Evolutionary conservation across 2,329 filamentous ascomycete genomes (phyloP).

Genomic region (Penicillium digitatum): DNA sequence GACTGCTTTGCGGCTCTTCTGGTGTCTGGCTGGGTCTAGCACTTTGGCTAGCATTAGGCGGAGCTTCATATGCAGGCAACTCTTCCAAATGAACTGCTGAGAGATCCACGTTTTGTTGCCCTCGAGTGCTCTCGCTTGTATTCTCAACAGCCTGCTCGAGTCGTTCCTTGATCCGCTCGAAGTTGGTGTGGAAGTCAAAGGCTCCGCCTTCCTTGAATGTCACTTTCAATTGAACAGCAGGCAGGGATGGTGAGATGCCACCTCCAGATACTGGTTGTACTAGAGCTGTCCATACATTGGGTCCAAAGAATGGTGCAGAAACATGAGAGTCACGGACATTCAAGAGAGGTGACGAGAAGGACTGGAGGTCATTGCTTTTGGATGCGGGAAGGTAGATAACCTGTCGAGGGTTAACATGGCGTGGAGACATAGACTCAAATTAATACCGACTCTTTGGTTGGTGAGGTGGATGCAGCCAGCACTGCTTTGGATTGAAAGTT

Average conservation of each 20-base stretch:
- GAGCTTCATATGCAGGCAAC: slow-evolving; percentile 78
- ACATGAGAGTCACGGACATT: slow-evolving; percentile 84
- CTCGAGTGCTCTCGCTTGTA: slow-evolving; percentile 38
- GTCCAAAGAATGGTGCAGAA: slow-evolving; percentile 84
- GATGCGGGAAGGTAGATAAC: slow-evolving; percentile 80
- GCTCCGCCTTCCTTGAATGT: slow-evolving; percentile 95
- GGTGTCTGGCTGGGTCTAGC: slow-evolving; percentile 8
- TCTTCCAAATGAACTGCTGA: slow-evolving; percentile 75
- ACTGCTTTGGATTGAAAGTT: slow-evolving; percentile 68
- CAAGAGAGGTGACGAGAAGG: slow-evolving; percentile 83
- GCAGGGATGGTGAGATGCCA: slow-evolving; percentile 69
- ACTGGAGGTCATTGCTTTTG: slow-evolving; percentile 67
- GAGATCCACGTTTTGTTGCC: slow-evolving; percentile 51
- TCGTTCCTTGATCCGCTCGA: slow-evolving; percentile 79
- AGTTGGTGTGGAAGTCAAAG: slow-evolving; percentile 79
- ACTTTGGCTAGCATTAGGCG: slow-evolving; percentile 34
- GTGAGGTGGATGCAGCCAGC: slow-evolving; percentile 75
- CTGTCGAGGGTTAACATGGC: slow-evolving; percentile 45
- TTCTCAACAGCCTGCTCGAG: slow-evolving; percentile 72
- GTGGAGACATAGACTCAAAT: slow-evolving; percentile 9
- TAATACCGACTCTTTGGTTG: slow-evolving; percentile 67
- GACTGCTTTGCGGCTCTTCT: slow-evolving; percentile 18
- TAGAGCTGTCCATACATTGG: slow-evolving; percentile 80
- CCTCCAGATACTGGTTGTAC: slow-evolving; percentile 79
- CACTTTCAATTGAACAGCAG: slow-evolving; percentile 73